Percentiles rank a stretch among this genome's conserved stretches.
phyloP scores from a whole-genome alignment of 805 yeast species.

The Barnettozyma californica region DNA sequence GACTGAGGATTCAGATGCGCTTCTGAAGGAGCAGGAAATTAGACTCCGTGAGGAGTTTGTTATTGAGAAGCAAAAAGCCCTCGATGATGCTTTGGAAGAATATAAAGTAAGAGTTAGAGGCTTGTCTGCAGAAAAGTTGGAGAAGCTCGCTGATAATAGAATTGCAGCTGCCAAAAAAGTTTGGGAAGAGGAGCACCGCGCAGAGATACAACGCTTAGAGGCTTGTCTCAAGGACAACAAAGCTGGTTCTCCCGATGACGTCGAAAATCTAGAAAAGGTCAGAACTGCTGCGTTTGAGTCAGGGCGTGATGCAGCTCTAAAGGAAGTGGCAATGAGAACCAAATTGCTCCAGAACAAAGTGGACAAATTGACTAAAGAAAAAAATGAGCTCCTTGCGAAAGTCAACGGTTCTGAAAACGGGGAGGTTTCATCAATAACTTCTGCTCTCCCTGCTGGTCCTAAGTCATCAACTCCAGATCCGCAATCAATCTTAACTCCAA shows the following conservation, averaged over 20 bases:
- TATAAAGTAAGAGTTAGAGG: conserved; percentile 32
- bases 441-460: background rate
- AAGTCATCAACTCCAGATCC: background rate
- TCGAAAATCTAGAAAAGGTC: conserved; percentile 20
- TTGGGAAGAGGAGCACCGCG: conserved; percentile 26
- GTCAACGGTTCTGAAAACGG: background rate
- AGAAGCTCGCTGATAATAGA: conserved; percentile 20
- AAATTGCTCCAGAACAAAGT: conserved; percentile 39
- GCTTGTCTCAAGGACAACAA: conserved; percentile 17
- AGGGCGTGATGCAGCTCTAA: conserved; percentile 24
- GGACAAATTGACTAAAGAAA: conserved; percentile 31
- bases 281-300: conserved; percentile 17
- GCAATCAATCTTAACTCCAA: background rate
- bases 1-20: background rate
- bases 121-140: conserved; percentile 32
- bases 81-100: conserved; percentile 23
- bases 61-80: conserved; percentile 17
- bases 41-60: conserved; percentile 25
- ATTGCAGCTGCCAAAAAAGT: conserved; percentile 26
- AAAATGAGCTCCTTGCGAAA: conserved; percentile 32
- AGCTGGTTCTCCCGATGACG: background rate
- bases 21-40: conserved; percentile 21
- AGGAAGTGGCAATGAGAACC: conserved; percentile 33
- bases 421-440: background rate
- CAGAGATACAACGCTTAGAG: conserved; percentile 24